phyloP scores from a whole-genome alignment of 1,284 basidiomycete genomes.

The Moesziomyces sp. region DNA sequence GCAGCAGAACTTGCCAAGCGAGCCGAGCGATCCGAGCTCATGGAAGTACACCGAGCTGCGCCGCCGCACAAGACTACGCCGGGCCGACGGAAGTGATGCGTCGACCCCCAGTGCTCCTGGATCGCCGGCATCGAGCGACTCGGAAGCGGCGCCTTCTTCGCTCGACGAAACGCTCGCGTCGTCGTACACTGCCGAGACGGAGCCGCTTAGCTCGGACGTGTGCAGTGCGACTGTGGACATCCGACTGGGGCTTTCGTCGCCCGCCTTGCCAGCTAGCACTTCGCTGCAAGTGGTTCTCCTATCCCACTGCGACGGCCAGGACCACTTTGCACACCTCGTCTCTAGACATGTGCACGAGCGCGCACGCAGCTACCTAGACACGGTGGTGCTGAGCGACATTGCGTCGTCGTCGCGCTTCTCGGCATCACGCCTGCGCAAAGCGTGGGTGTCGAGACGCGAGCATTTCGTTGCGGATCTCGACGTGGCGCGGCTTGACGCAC shows the following conservation, averaged over 20 bases:
- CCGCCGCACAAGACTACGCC: slow-evolving; percentile 3
- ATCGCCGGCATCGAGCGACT: slow-evolving; percentile 32
- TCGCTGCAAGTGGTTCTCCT: slow-evolving; percentile 16
- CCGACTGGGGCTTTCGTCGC: slow-evolving; percentile 3
- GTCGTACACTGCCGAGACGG: slow-evolving; percentile 34
- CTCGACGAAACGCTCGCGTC: slow-evolving; percentile 42
- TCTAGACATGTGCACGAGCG: slow-evolving; percentile 1
- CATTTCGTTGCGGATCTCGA: slow-evolving; percentile 7
- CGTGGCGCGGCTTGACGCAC: slow-evolving; percentile 7
- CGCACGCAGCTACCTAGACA: slow-evolving; percentile 4
- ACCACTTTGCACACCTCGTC: slow-evolving; percentile 7
- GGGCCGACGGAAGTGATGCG: background rate
- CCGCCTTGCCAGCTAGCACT: background rate
- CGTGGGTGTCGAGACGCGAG: slow-evolving; percentile 19
- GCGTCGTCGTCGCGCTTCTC: slow-evolving; percentile 15
- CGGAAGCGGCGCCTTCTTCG: slow-evolving; percentile 27
- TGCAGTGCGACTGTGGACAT: slow-evolving; percentile 10
- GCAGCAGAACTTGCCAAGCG: background rate
- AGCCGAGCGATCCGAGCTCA: background rate
- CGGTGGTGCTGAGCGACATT: slow-evolving; percentile 13
- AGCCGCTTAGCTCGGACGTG: background rate
- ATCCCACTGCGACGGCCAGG: slow-evolving; percentile 16
- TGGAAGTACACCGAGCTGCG: slow-evolving; percentile 18
- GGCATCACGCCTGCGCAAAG: slow-evolving; percentile 17
- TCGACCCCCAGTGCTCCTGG: slow-evolving; percentile 9